Evolutionary conservation across 2,329 filamentous ascomycete genomes (phyloP).

Genomic region (Metarhizium rileyi): DNA sequence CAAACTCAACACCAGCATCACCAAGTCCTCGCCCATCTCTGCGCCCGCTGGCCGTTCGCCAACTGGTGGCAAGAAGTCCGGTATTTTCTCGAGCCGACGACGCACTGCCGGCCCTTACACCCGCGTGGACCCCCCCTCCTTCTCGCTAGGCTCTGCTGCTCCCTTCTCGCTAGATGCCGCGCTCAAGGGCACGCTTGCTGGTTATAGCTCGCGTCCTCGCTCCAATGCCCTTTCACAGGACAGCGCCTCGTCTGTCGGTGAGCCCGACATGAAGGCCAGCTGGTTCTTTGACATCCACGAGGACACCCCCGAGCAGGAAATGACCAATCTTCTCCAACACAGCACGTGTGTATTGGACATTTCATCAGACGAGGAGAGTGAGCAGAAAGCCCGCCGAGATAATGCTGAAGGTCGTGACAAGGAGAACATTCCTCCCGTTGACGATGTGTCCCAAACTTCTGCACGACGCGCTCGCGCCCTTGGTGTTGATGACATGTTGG

Average conservation of each 20-base stretch:
- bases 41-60: conserved; percentile 77
- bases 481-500: conserved; percentile 42
- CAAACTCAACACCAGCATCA: conserved; percentile 33
- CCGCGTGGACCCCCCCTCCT: conserved; percentile 62
- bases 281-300: conserved; percentile 96
- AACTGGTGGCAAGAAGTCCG: conserved; percentile 56
- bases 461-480: conserved; percentile 18
- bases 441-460: conserved; percentile 52
- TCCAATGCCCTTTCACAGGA: conserved; percentile 21
- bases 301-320: conserved; percentile 81
- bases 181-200: conserved; percentile 63
- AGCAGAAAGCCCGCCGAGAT: conserved; percentile 41
- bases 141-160: conserved; percentile 41
- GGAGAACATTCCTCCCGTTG: conserved; percentile 79
- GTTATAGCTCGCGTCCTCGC: conserved; percentile 39
- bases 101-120: conserved; percentile 52
- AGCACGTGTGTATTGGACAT: conserved; percentile 81
- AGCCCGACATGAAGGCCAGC: conserved; percentile 45
- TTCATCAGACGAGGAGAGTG: conserved; percentile 72
- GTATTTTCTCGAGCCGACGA: conserved; percentile 59
- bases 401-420: conserved; percentile 62
- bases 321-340: conserved; percentile 89
- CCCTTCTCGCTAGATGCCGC: conserved; percentile 83
- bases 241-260: conserved; percentile 22
- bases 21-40: conserved; percentile 45